Evolutionary conservation across 2,329 filamentous ascomycete species (phyloP), one percentile per base, ranked within the genome.

Genomic region (Colletotrichum liaoningense): DNA sequence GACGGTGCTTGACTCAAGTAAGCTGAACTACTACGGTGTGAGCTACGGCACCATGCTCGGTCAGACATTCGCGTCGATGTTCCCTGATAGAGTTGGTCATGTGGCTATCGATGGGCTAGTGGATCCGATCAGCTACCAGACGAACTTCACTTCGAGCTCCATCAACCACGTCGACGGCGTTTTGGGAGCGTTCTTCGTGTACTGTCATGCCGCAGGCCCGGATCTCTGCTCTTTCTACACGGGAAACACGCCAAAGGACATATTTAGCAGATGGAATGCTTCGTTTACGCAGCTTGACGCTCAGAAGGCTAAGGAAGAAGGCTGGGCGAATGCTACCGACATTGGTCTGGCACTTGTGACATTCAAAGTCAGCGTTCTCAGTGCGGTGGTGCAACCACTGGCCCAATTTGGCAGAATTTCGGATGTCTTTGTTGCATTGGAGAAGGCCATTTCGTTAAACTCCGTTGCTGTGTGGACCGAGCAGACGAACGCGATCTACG

Each of bases 1-100:
- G 28, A 69, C 65, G 55, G 73, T 67, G 24, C n/a, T 72, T 19
- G 73, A 74, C 62, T 62, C 76, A 1, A 75, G 58, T 49, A 74
- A 88, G 16, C 80, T 71, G 2, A 60, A 85, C 26, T 87, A 85
- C 75, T 83, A 80, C 78, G 87, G 86, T 4, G 82, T 87, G 68
- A 85, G 83, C 7, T 88, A 88, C 64, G 87, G 87, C 1, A 85
- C 86, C 0, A 81, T 84, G 35, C 79, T 84, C 0, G 83, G 84
- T 1, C 78, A 80, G 63, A 83, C 83, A 0, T 85, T 83, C 63
- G 82, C 83, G 19, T 80, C 81, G 0, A 81, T 85, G 80, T 84
- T 81, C 67, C 84, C 83, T 7, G 78, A 81, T 22, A 74, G 81
- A 2, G 79, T 85, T 11, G 78, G 79, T 0, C 77, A 80, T n/a